A percentile compares a stretch with the other conserved stretches of the same genome.
Evolutionary conservation across 1,139 yeast genomes (phyloP).

Genomic region (Protomyces pachydermus): DNA sequence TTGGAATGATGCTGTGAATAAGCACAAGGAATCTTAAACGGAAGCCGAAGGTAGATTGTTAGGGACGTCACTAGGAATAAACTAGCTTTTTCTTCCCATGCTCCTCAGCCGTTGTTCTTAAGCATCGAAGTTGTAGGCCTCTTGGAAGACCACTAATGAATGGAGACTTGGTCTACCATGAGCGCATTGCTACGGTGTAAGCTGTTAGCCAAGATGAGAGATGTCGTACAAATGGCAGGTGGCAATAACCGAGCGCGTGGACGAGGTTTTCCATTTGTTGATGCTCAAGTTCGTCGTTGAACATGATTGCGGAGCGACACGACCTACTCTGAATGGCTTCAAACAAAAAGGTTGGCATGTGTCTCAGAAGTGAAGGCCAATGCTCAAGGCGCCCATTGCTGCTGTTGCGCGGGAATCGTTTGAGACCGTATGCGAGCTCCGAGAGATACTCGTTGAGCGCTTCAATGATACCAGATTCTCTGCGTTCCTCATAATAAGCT

Average conservation of each 20-base stretch:
- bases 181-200: background rate
- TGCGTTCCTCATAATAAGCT: background rate
- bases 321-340: background rate
- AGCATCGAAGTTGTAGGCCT: no score
- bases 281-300: background rate
- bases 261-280: background rate
- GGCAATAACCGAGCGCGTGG: background rate
- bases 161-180: background rate
- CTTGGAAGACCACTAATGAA: no score
- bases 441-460: background rate
- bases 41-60: background rate
- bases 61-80: no score
- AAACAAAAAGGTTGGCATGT: background rate
- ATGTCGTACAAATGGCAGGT: background rate
- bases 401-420: background rate
- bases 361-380: background rate
- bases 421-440: background rate
- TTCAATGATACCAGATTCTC: background rate
- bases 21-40: conserved; percentile 47
- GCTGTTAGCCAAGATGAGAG: no score
- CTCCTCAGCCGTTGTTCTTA: no score
- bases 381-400: background rate
- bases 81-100: no score
- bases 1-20: conserved; percentile 92
- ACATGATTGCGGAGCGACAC: conserved; percentile 4